phyloP scores from a whole-genome alignment of 78 protist genomes.

The Trichosphaerium sp. region DNA sequence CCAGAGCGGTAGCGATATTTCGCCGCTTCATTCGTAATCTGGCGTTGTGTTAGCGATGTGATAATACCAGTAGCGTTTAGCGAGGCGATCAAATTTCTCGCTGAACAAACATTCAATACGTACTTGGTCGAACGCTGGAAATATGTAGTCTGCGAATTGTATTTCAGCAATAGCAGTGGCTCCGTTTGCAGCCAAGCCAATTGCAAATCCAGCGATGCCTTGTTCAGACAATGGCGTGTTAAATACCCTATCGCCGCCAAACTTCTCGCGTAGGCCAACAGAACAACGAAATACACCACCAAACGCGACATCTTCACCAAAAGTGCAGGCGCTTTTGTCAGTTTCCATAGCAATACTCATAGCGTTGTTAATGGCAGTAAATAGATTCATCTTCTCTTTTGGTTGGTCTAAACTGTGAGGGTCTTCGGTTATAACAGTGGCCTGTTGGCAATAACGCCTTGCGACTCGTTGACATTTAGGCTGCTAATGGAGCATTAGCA shows the following conservation, averaged over 20 bases:
- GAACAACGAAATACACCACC: slow-evolving; percentile 96
- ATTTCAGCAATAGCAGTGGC: slow-evolving; percentile 89
- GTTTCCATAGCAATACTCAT: slow-evolving; percentile 59
- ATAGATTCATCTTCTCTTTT: slow-evolving; percentile 61
- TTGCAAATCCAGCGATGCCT: slow-evolving; percentile 88
- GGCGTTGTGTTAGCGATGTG: background rate
- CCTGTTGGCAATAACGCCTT: too few species aligned
- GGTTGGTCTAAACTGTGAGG: background rate
- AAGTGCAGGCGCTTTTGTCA: slow-evolving; percentile 45
- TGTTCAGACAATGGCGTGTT: slow-evolving; percentile 95
- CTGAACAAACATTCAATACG: background rate
- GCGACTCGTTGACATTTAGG: too few species aligned
- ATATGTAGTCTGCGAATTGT: slow-evolving; percentile 95
- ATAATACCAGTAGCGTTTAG: background rate
- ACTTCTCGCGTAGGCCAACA: slow-evolving; percentile 58
- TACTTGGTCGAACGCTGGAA: slow-evolving; percentile 93
- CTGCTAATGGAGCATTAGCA: too few species aligned
- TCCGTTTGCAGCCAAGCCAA: slow-evolving; percentile 87
- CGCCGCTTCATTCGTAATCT: slow-evolving; percentile 95
- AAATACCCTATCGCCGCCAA: slow-evolving; percentile 85
- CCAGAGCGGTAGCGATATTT: slow-evolving; percentile 92
- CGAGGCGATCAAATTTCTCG: background rate
- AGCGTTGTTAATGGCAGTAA: slow-evolving; percentile 65
- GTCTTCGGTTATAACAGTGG: too few species aligned
- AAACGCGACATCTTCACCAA: slow-evolving; percentile 95